These are phyloP conservation scores for Penicillium odoratum DNA, from an alignment of 495 filamentous ascomycete genomes.

Conservation along the genomic window DNA sequence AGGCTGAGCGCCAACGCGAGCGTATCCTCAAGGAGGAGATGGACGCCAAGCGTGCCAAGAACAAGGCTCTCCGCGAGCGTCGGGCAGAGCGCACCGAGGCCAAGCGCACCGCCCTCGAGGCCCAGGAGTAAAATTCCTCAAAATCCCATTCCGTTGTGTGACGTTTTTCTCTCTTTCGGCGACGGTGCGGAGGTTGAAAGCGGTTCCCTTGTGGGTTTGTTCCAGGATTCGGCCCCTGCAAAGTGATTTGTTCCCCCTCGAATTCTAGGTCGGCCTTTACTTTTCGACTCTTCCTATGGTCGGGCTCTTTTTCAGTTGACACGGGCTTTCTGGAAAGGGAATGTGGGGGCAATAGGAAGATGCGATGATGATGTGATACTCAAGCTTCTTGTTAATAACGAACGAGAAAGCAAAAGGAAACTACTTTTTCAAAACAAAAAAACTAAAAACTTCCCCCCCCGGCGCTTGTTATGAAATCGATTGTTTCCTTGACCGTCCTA, in stretches of 20 bases:
- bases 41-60: slow-evolving; percentile 99
- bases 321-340: slow-evolving; percentile 21
- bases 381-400: slow-evolving; percentile 36
- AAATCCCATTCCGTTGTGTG: slow-evolving; percentile 35
- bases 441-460: slow-evolving; percentile 16
- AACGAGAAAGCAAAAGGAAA: slow-evolving; percentile 38
- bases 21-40: slow-evolving; percentile 95
- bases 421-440: slow-evolving; percentile 26
- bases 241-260: slow-evolving; percentile 15
- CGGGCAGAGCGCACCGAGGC: slow-evolving; percentile 81
- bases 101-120: slow-evolving; percentile 86
- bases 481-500: slow-evolving; percentile 11
- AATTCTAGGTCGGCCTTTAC: slow-evolving; percentile 32
- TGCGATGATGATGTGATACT: slow-evolving; percentile 40
- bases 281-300: slow-evolving; percentile 27
- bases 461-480: slow-evolving; percentile 25
- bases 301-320: slow-evolving; percentile 22
- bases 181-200: slow-evolving; percentile 48
- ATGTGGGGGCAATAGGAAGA: slow-evolving; percentile 31
- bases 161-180: slow-evolving; percentile 37
- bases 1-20: slow-evolving; percentile 98
- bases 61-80: slow-evolving; percentile 98
- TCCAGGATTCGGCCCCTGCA: slow-evolving; percentile 23
- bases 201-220: slow-evolving; percentile 25
- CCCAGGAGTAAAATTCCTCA: slow-evolving; percentile 58